These are phyloP conservation scores for Tuber borchii DNA, from an alignment of 495 filamentous ascomycete genomes.

Conservation along the genomic window DNA sequence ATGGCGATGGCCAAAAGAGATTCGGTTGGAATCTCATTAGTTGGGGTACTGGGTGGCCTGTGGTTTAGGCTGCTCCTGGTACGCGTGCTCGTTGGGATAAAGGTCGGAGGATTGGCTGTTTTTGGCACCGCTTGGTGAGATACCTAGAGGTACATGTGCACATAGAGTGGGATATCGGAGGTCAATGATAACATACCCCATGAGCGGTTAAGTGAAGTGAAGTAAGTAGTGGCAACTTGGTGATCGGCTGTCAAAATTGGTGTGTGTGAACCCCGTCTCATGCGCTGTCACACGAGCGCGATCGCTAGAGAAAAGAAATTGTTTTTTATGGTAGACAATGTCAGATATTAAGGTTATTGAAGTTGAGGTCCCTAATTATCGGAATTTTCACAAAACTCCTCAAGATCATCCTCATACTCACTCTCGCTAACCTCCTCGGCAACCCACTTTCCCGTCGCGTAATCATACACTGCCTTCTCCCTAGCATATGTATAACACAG, in stretches of 20 bases:
- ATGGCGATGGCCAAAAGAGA: slow-evolving; percentile 56
- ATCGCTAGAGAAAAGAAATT: background rate
- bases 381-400: background rate
- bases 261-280: background rate
- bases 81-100: background rate
- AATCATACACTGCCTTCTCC: background rate
- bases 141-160: background rate
- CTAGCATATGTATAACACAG: slow-evolving; percentile 23
- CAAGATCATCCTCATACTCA: background rate
- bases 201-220: background rate
- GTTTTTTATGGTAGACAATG: background rate
- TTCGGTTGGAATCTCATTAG: slow-evolving; percentile 64
- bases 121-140: background rate
- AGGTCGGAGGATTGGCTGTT: background rate
- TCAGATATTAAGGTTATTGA: background rate
- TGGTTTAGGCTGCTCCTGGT: slow-evolving; percentile 27
- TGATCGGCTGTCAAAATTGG: background rate
- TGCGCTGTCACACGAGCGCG: background rate
- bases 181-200: background rate
- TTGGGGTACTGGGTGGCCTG: slow-evolving; percentile 63
- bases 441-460: background rate
- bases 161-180: background rate
- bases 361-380: background rate
- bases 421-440: background rate
- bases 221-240: background rate